These are phyloP conservation scores for Talaromyces sp. DNA, from an alignment of 2,329 filamentous ascomycete genomes.

Conservation along the genomic window DNA sequence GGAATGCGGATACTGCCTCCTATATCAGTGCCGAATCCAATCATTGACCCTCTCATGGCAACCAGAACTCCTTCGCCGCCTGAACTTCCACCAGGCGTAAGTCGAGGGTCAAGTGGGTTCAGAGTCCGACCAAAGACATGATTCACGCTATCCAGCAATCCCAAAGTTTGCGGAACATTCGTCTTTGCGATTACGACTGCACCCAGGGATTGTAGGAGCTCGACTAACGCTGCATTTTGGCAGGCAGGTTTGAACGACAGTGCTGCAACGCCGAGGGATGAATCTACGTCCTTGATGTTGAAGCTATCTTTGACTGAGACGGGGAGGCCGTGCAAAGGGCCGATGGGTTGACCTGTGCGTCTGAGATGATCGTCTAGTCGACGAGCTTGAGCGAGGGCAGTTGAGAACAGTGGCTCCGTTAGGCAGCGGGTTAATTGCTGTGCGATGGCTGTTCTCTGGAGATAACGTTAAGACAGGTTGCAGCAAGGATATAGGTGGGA, in stretches of 20 bases:
- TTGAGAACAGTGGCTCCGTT: slow-evolving; percentile 49
- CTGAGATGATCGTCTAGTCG: slow-evolving; percentile 44
- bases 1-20: slow-evolving; percentile 32
- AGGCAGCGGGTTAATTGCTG: slow-evolving; percentile 45
- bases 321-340: slow-evolving; percentile 59
- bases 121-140: slow-evolving; percentile 34
- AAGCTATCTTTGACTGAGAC: slow-evolving; percentile 50
- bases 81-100: slow-evolving; percentile 27
- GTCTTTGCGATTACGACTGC: slow-evolving; percentile 55
- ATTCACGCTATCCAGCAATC: slow-evolving; percentile 56
- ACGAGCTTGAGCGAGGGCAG: slow-evolving; percentile 46
- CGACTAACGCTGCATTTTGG: slow-evolving; percentile 3
- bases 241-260: slow-evolving; percentile 7
- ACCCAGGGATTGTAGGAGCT: slow-evolving; percentile 27
- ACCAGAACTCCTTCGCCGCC: slow-evolving; percentile 36
- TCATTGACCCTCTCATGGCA: slow-evolving; percentile 29
- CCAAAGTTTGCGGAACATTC: slow-evolving; percentile 58
- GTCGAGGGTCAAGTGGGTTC: slow-evolving; percentile 25
- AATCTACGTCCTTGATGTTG: slow-evolving; percentile 47
- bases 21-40: slow-evolving; percentile 34
- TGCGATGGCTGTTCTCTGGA: slow-evolving; percentile 33
- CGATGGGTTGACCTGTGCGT: slow-evolving; percentile 41
- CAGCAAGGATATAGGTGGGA: not conserved
- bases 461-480: not conserved
- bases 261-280: slow-evolving; percentile 49